These are phyloP conservation scores for Botrytis pseudocinerea DNA, from an alignment of 2,329 filamentous ascomycete genomes.

Conservation along the genomic window DNA sequence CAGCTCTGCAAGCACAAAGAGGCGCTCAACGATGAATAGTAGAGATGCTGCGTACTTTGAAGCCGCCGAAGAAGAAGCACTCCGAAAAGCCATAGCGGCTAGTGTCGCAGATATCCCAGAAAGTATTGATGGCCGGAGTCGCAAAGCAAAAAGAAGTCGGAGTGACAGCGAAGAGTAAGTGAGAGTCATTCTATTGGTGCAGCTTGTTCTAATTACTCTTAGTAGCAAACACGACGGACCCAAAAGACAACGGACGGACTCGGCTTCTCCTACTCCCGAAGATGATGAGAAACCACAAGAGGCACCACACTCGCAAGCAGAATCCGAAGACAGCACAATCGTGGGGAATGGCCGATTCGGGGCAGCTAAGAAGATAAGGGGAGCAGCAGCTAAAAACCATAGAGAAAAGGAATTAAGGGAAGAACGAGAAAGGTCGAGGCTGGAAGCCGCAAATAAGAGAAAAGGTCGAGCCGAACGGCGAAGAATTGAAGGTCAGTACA, in stretches of 20 bases:
- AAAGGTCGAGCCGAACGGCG: constrained; percentile 81
- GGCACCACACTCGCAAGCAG: constrained; percentile 50
- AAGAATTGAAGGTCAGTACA: constrained; percentile 70
- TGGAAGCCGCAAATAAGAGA: constrained; percentile 75
- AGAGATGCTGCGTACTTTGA: constrained; percentile 85
- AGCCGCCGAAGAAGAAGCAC: constrained; percentile 72
- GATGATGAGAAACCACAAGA: constrained; percentile 45
- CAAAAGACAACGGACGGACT: constrained; percentile 83
- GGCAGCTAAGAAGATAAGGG: constrained; percentile 60
- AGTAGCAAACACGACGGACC: constrained; percentile 66
- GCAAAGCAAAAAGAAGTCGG: constrained; percentile 77
- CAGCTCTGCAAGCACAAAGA: constrained; percentile 55
- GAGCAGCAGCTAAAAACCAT: constrained; percentile 56
- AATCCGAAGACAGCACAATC: constrained; percentile 68
- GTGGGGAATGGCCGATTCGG: constrained; percentile 48
- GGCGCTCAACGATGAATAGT: constrained; percentile 96
- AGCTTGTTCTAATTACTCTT: constrained; percentile 35
- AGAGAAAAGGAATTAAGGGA: constrained; percentile 67
- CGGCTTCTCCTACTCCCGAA: constrained; percentile 66
- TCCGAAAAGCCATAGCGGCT: constrained; percentile 88
- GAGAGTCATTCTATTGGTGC: neutral
- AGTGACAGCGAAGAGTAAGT: constrained; percentile 95
- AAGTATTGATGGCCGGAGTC: constrained; percentile 51
- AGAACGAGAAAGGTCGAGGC: constrained; percentile 71
- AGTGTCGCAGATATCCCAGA: constrained; percentile 69